Conservation (phyloP, 352 stramenopile species). For the Phytophthora chlamydospora region DNA sequence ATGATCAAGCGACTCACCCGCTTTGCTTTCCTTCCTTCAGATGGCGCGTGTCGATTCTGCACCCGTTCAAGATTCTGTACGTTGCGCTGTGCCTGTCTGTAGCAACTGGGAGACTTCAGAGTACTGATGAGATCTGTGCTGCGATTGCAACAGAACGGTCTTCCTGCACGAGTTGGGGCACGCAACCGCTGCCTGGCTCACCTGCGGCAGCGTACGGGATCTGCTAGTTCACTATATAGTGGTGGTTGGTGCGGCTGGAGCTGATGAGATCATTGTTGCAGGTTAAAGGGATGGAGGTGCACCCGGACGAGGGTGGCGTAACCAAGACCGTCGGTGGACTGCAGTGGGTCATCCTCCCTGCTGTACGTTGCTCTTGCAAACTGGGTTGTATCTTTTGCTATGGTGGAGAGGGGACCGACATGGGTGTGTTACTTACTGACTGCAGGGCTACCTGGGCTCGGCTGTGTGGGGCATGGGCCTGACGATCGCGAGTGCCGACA, state of each 20-base stretch:
- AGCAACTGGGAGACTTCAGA: neutral
- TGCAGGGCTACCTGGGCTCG: slow-evolving; percentile 85
- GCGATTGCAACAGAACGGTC: slow-evolving; percentile 61
- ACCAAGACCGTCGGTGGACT: slow-evolving; percentile 82
- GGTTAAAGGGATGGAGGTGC: slow-evolving; percentile 90
- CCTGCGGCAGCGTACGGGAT: slow-evolving; percentile 68
- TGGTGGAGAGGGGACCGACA: neutral
- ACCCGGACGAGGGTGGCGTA: slow-evolving; percentile 87
- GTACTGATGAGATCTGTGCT: slow-evolving; percentile 3
- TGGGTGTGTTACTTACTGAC: neutral
- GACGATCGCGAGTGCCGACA: slow-evolving; percentile 73
- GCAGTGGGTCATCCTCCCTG: slow-evolving; percentile 77
- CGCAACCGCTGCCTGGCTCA: slow-evolving; percentile 84
- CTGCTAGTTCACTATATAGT: neutral
- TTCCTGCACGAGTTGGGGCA: slow-evolving; percentile 90
- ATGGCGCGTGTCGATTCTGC: slow-evolving; percentile 85
- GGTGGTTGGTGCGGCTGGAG: neutral
- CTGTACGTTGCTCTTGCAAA: slow-evolving; percentile 39
- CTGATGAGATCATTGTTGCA: slow-evolving; percentile 18
- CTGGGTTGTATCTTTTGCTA: neutral
- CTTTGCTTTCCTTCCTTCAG: slow-evolving; percentile 38
- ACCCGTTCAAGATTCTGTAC: slow-evolving; percentile 91
- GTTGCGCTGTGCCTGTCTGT: slow-evolving; percentile 14
- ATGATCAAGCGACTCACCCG: neutral
- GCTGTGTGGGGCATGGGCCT: slow-evolving; percentile 88